Conservation (phyloP, 106 monocot species). For the Iris macrosiphon region DNA sequence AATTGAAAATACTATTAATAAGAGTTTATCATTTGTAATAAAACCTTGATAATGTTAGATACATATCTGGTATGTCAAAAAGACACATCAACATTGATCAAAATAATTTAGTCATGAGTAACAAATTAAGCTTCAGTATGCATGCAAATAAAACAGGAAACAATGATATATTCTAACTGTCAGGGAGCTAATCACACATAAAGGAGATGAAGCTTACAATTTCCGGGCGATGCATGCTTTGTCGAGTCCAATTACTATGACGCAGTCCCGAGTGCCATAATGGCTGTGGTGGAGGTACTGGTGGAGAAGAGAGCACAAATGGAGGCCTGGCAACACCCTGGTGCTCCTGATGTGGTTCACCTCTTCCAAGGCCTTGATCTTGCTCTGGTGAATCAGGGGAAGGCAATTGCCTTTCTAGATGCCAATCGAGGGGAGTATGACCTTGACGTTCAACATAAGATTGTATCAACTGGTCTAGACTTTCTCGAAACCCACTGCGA, state of each 20-base stretch:
- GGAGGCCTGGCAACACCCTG: conserved; percentile 36
- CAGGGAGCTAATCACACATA: background rate
- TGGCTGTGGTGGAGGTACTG: conserved; percentile 74
- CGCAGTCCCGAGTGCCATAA: conserved; percentile 68
- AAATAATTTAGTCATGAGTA: no score
- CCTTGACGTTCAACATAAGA: conserved; percentile 87
- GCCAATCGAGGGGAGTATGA: conserved; percentile 50
- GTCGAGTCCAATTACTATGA: conserved; percentile 59
- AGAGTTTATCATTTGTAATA: no score
- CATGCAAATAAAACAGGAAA: background rate
- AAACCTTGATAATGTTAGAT: no score
- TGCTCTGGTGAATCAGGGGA: conserved; percentile 37
- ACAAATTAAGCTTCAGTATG: background rate
- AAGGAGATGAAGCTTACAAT: conserved; percentile 36
- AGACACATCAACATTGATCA: no score
- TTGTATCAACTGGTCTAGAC: conserved; percentile 78
- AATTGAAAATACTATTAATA: no score
- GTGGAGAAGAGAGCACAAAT: conserved; percentile 48
- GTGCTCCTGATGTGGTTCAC: conserved; percentile 29
- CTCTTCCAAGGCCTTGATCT: conserved; percentile 30
- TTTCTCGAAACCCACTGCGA: conserved; percentile 84
- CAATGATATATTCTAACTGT: background rate
- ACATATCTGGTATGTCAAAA: no score
- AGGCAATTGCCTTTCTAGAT: conserved; percentile 37
- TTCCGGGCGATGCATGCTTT: conserved; percentile 66